These are phyloP conservation scores for Penicillium sp. DNA, from an alignment of 2,329 filamentous ascomycete species.

Conservation along the genomic window DNA sequence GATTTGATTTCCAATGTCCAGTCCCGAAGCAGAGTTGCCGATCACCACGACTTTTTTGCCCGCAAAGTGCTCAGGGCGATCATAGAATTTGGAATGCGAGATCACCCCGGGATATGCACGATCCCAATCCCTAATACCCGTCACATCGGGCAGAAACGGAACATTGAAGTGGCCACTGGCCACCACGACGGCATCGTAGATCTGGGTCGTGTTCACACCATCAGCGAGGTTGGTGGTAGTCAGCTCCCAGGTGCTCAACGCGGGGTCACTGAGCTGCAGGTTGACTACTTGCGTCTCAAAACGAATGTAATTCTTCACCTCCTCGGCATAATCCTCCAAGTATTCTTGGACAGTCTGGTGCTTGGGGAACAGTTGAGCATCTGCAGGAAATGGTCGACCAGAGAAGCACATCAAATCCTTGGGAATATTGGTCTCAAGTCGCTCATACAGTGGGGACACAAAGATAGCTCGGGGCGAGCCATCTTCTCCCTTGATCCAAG, in stretches of 20 bases:
- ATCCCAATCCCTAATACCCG: slow-evolving; percentile 56
- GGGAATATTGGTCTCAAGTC: slow-evolving; percentile 81
- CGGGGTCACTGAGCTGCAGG: slow-evolving; percentile 41
- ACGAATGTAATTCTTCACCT: slow-evolving; percentile 59
- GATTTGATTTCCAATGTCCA: slow-evolving; percentile 78
- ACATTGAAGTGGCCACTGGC: slow-evolving; percentile 70
- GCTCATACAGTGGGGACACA: slow-evolving; percentile 76
- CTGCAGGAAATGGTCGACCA: slow-evolving; percentile 59
- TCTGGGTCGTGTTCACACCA: slow-evolving; percentile 35
- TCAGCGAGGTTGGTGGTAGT: slow-evolving; percentile 48
- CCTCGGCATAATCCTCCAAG: slow-evolving; percentile 63
- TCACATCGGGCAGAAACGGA: slow-evolving; percentile 59
- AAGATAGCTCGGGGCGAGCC: slow-evolving; percentile 51
- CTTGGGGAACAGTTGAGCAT: slow-evolving; percentile 66
- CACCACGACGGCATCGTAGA: slow-evolving; percentile 69
- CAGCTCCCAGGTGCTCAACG: slow-evolving; percentile 54
- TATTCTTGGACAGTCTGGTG: slow-evolving; percentile 68
- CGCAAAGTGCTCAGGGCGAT: slow-evolving; percentile 56
- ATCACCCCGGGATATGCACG: slow-evolving; percentile 54
- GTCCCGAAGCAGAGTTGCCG: slow-evolving; percentile 75
- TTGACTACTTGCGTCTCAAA: slow-evolving; percentile 67
- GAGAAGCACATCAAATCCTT: slow-evolving; percentile 73
- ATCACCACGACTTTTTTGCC: slow-evolving; percentile 74
- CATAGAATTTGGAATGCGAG: slow-evolving; percentile 74
- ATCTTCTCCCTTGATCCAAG: slow-evolving; percentile 38